Evolutionary conservation across 352 stramenopile genomes (phyloP).

Genomic region (Pythium aphanidermatum): DNA sequence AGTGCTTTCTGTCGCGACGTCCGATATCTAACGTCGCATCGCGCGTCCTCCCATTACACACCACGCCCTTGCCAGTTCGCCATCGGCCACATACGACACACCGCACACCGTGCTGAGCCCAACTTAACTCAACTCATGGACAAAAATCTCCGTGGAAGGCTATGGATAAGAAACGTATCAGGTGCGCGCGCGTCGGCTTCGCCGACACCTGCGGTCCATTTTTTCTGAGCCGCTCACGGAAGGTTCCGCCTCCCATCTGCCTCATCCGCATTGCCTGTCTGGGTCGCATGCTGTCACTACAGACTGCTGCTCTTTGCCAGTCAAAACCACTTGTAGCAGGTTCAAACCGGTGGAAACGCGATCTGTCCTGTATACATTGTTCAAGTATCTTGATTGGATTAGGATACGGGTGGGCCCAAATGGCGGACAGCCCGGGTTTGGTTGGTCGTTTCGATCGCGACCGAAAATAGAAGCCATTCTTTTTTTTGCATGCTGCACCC

Average conservation of each 20-base stretch:
- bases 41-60: conserved; percentile 8
- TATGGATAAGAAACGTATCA: not conserved
- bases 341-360: conserved; percentile 5
- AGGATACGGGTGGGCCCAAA: conserved; percentile 6
- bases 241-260: too few species aligned
- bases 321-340: not conserved
- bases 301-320: not conserved
- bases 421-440: conserved; percentile 13
- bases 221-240: too few species aligned
- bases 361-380: conserved; percentile 5
- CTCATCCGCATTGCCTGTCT: not conserved
- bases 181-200: not conserved
- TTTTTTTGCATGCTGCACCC: conserved; percentile 13
- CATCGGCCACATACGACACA: too few species aligned
- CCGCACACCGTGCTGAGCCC: not conserved
- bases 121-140: conserved; percentile 2
- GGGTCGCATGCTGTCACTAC: not conserved
- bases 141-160: not conserved
- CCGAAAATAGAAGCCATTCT: conserved; percentile 21
- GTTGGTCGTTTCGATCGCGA: conserved; percentile 3
- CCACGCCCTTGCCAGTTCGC: too few species aligned
- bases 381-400: conserved; percentile 3
- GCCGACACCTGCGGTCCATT: too few species aligned
- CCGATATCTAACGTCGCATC: not conserved
- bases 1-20: conserved; percentile 5